Evolutionary conservation across 768 basidiomycete genomes (phyloP).

Genomic region (Naematelia encephala): DNA sequence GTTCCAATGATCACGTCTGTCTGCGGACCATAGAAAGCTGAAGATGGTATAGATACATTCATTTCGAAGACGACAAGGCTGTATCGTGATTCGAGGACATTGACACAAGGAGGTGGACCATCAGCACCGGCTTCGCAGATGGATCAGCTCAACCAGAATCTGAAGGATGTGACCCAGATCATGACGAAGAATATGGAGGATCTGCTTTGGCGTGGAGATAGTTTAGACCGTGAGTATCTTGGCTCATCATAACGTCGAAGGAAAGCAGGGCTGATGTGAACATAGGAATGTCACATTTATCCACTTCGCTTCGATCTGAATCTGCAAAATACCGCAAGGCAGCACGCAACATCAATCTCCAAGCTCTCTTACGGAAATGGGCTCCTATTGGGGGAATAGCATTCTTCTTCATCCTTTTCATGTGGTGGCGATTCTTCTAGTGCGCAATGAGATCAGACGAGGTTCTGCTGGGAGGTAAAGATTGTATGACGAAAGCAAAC

Average conservation of each 20-base stretch:
- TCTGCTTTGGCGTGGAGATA: slow-evolving; percentile 94
- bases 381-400: slow-evolving; percentile 82
- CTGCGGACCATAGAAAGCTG: background rate
- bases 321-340: slow-evolving; percentile 97
- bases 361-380: slow-evolving; percentile 92
- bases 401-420: slow-evolving; percentile 62
- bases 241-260: background rate
- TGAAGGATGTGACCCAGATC: slow-evolving; percentile 96
- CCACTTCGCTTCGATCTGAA: slow-evolving; percentile 88
- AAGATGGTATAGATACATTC: slow-evolving; percentile 72
- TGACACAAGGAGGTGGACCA: slow-evolving; percentile 49
- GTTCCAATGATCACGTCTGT: slow-evolving; percentile 43
- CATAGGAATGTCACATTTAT: slow-evolving; percentile 92
- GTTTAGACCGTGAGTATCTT: slow-evolving; percentile 73
- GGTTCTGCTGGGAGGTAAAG: background rate
- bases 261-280: background rate
- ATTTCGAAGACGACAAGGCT: slow-evolving; percentile 96
- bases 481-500: background rate
- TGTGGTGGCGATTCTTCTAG: slow-evolving; percentile 58
- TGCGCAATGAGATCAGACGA: background rate
- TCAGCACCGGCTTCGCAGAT: slow-evolving; percentile 58
- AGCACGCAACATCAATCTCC: slow-evolving; percentile 86
- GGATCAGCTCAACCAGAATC: slow-evolving; percentile 87
- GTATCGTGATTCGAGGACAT: slow-evolving; percentile 86
- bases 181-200: slow-evolving; percentile 99